Evolutionary conservation across 768 basidiomycete species (phyloP), one percentile per base, ranked within the genome.

Genomic region (Saitozyma sp.): DNA sequence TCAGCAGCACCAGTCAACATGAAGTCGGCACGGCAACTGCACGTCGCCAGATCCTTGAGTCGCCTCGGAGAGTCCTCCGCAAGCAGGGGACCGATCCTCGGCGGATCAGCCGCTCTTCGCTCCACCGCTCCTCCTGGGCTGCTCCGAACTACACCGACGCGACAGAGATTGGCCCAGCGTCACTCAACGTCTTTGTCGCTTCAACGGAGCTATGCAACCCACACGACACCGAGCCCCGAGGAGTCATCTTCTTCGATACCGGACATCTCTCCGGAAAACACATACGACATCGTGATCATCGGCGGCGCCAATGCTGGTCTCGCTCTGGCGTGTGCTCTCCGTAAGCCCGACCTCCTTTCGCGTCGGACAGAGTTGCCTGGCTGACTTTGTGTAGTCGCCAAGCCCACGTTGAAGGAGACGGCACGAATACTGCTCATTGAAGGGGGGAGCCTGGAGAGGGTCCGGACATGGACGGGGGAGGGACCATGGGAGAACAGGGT

Each of bases 241-340:
- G 54, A 8, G 29, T 6, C 11, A 46, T 11, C 41, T 0, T 19
- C 41, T 0, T 8, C 58, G 1, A 52, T 68, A 13, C 67, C 67
- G 1, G 53, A 62, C 3, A 73, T 74, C 11, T n/a, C 61, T 6
- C 14, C 52, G 3, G 64, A 73, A 5, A 73, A 82, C 56, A 72
- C 76, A 43, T 87, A 85, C 67, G 96, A 98, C 77, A 84, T 98
- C 41, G 90, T 95, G 19, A 90, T 98, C 69, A 91, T 98, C 29
- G 95, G 96, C 16, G 96, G 91, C 37, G 95, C 94, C 1, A 93
- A 92, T 29, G 91, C 86, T 5, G 96, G 96, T 4, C 84, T 99
- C 46, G 89, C 93, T 11, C 81, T 99, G 42, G 93, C 92, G 3
- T 87, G 86, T 73, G 91, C 92, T 41, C 83, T 99, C 8, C 85